phyloP scores from a whole-genome alignment of 225 moss, liverwort and hornwort genomes.

The Bryum argenteum region DNA sequence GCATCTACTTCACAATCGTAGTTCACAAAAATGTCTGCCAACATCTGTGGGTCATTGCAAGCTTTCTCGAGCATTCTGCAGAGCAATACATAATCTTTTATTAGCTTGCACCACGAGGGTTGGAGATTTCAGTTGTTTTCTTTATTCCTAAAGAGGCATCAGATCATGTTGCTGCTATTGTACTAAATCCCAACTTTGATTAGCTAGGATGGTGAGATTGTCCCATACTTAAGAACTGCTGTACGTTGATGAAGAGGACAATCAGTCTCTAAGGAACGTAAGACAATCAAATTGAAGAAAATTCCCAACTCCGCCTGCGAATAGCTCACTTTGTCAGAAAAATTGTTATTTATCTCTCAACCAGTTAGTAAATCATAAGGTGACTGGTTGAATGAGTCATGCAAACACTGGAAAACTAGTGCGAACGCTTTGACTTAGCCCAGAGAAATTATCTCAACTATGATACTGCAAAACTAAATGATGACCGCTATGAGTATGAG shows the following conservation, averaged over 20 bases:
- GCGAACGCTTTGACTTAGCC: too few species aligned
- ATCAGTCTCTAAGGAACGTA: slow-evolving; percentile 83
- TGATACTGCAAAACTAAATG: not conserved
- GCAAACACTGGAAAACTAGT: too few species aligned
- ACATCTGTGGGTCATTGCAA: slow-evolving; percentile 96
- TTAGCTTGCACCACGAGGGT: slow-evolving; percentile 20
- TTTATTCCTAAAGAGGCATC: slow-evolving; percentile 7
- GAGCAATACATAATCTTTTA: slow-evolving; percentile 17
- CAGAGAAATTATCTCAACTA: too few species aligned
- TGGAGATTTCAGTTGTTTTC: slow-evolving; percentile 11
- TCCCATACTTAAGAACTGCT: slow-evolving; percentile 78
- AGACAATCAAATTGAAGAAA: slow-evolving; percentile 89
- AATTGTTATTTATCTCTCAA: not conserved
- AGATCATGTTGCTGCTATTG: not conserved
- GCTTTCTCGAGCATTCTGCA: slow-evolving; percentile 91
- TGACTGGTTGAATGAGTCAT: not conserved
- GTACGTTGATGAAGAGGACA: slow-evolving; percentile 82
- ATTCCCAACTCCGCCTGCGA: slow-evolving; percentile 88
- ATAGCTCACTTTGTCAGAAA: not conserved
- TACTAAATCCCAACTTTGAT: not conserved
- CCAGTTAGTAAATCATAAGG: not conserved
- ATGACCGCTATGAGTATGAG: not conserved
- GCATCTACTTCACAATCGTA: slow-evolving; percentile 98
- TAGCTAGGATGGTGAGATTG: slow-evolving; percentile 2
- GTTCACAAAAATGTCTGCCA: slow-evolving; percentile 98